Evolutionary conservation across 768 basidiomycete genomes (phyloP).

Genomic region (Obba rivulosa): DNA sequence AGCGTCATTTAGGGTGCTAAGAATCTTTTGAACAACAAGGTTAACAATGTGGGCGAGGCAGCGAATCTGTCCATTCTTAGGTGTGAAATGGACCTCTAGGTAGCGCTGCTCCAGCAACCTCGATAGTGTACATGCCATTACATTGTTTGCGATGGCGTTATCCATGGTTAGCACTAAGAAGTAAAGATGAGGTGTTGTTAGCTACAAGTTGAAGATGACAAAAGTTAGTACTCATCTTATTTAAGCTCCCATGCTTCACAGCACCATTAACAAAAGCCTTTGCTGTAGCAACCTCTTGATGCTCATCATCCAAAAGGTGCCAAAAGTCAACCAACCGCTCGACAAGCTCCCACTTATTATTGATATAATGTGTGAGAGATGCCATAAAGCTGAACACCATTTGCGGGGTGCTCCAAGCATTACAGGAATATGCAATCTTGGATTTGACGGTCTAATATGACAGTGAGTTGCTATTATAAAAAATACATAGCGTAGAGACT

Average conservation of each 20-base stretch:
- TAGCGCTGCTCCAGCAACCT: slow-evolving; percentile 15
- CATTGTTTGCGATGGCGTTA: slow-evolving; percentile 31
- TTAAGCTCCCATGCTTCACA: slow-evolving; percentile 17
- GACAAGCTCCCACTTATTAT: slow-evolving; percentile 16
- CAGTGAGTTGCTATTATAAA: neutral
- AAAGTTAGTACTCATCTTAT: slow-evolving; percentile 31
- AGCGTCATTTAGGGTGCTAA: slow-evolving; percentile 21
- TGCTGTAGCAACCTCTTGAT: slow-evolving; percentile 25
- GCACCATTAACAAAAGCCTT: slow-evolving; percentile 24
- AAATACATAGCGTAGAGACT: neutral
- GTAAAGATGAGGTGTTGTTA: neutral
- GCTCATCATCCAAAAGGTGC: slow-evolving; percentile 14
- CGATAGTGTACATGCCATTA: slow-evolving; percentile 18
- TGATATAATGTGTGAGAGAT: slow-evolving; percentile 11
- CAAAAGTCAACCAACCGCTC: slow-evolving; percentile 15
- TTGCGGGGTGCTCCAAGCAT: slow-evolving; percentile 16
- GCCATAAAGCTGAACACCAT: slow-evolving; percentile 18
- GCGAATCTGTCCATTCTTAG: slow-evolving; percentile 27
- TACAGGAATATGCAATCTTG: slow-evolving; percentile 9
- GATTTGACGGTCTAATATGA: slow-evolving; percentile 8
- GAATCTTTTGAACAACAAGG: slow-evolving; percentile 31
- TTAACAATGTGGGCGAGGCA: slow-evolving; percentile 32
- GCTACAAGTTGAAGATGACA: no score
- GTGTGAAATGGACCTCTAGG: slow-evolving; percentile 17
- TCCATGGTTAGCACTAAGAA: slow-evolving; percentile 21